Conservation (phyloP, 768 basidiomycete species). For the Tylopilus vinaceipallidus region DNA sequence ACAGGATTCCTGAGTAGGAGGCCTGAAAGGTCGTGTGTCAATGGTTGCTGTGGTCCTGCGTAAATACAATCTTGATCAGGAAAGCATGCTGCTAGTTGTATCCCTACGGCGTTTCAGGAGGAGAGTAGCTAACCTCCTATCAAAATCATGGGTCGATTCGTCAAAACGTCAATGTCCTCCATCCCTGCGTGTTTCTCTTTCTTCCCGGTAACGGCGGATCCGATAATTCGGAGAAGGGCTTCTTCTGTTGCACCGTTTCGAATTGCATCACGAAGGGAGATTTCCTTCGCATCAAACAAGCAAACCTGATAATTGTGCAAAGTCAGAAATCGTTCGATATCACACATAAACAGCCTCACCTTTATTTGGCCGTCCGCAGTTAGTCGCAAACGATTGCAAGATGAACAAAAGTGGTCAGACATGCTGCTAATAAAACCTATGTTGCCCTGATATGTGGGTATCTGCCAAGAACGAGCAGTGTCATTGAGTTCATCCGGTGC, state of each 20-base stretch:
- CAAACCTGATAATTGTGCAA: conserved; percentile 57
- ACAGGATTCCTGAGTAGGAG: not conserved
- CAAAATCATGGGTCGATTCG: conserved; percentile 86
- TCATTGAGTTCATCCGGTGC: conserved; percentile 69
- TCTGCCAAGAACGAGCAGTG: conserved; percentile 76
- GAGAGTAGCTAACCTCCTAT: conserved; percentile 84
- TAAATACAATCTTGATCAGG: conserved; percentile 26
- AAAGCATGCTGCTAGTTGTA: conserved; percentile 15
- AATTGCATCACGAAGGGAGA: conserved; percentile 76
- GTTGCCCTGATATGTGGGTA: conserved; percentile 67
- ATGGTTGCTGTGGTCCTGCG: conserved; percentile 17
- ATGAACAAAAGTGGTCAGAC: conserved; percentile 90
- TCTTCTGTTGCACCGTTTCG: conserved; percentile 63
- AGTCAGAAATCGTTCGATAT: conserved; percentile 2
- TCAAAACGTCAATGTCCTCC: conserved; percentile 73
- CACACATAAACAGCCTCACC: conserved; percentile 36
- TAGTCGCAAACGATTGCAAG: conserved; percentile 79
- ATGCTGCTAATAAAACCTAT: conserved; percentile 91
- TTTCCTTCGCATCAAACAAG: conserved; percentile 80
- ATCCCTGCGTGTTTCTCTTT: conserved; percentile 83
- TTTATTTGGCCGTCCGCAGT: conserved; percentile 94
- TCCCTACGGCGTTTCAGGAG: conserved; percentile 18
- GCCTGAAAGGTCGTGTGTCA: not conserved
- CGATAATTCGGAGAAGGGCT: conserved; percentile 58
- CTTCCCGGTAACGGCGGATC: conserved; percentile 65